Conservation (phyloP, 228 moss, liverwort and hornwort genomes). For the Sphagnum fallax region DNA sequence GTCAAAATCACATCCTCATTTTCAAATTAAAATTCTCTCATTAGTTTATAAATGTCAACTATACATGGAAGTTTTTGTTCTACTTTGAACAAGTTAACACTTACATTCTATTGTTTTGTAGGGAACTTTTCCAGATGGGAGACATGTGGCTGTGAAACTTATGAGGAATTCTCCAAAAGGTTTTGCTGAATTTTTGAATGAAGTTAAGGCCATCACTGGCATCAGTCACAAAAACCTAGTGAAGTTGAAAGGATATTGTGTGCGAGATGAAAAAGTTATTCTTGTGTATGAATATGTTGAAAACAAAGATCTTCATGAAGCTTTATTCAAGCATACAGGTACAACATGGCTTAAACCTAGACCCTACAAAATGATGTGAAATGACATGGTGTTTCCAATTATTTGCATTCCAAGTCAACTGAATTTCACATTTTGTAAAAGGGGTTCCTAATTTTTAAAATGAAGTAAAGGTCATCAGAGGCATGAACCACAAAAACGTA, state of each 20-base stretch:
- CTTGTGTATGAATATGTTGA: slow-evolving; percentile 19
- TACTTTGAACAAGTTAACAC: too few relatives aligned
- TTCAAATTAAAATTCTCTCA: neutral
- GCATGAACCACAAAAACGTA: neutral
- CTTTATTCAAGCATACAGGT: neutral
- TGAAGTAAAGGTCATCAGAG: neutral
- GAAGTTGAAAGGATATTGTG: slow-evolving; percentile 19
- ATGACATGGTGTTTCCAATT: neutral
- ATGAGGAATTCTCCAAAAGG: neutral
- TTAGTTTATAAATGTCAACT: neutral
- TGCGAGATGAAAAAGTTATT: slow-evolving; percentile 16
- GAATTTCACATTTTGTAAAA: too few relatives aligned
- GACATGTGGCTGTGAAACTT: neutral
- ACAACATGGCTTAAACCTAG: neutral
- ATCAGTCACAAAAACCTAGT: slow-evolving; percentile 24
- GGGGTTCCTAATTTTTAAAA: too few relatives aligned
- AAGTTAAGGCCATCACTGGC: slow-evolving; percentile 21
- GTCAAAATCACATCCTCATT: too few relatives aligned
- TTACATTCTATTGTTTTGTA: neutral
- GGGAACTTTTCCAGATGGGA: neutral
- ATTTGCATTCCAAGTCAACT: neutral
- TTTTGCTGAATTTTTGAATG: slow-evolving; percentile 13
- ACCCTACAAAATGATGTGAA: neutral
- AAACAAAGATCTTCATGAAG: slow-evolving; percentile 8
- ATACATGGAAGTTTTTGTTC: neutral